Evolutionary conservation across 1,139 yeast genomes (phyloP), one percentile per base, ranked within the genome.

Genomic region (Suhomyces wounanorum): DNA sequence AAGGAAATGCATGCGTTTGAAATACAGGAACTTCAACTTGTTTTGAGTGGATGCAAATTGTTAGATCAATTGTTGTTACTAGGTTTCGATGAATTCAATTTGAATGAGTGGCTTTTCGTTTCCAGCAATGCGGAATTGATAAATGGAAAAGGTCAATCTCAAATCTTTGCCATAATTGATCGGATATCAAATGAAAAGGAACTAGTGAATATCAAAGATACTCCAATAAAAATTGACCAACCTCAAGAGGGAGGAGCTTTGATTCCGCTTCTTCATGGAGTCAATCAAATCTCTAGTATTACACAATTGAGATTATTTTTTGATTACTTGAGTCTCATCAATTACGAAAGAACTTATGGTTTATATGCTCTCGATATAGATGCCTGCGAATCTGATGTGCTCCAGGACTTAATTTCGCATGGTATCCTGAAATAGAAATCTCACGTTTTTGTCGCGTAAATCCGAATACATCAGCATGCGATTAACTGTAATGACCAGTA

Each of bases 41-140:
- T 81, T 1, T 70, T 87, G 37, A 79, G 81, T 50, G 87, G 86
- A 0, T 86, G 91, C 61, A 92, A 91, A 65, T 72, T 94, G 21
- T 72, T 94, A 44, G 99, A 94, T 64, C 78, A 87, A 40, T 65
- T 91, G 25, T 66, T 92, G 23, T 73, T 87, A 9, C 61, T 90
- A 48, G 81, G 84, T 39, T 78, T 78, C 48, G 97, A 91, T 62
- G 96, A 90, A 49, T 92, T 94, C 67, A 86, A 85, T 60, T 68
- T 87, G 57, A 78, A 82, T 58, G 94, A 89, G 60, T 94, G 98
- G 98, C 72, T 92, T 1, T 94, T 90, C 65, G 80, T 92, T 13
- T 79, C 86, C 33, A 89, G 87, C 57, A 84, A 82, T 23, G 79
- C 86, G 37, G 91, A 87, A 56, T 84, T 89, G 9, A 76, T 83